Percentiles rank a stretch among this genome's conserved stretches.
Evolutionary conservation across 176 grass and related monocot genomes (phyloP).

Genomic region (Ensete ventricosum): DNA sequence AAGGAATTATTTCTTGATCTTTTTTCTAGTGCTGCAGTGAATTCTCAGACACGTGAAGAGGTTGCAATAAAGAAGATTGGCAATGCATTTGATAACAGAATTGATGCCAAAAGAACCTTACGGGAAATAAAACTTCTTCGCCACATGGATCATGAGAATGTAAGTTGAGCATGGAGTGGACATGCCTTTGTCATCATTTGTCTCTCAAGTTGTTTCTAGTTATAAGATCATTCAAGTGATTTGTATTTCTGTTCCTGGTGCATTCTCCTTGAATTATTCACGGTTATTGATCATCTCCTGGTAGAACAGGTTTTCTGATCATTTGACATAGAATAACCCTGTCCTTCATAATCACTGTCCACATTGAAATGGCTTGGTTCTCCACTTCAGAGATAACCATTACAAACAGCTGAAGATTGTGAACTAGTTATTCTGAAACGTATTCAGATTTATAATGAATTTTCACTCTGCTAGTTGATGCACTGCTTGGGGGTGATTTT

Average conservation of each 20-base stretch:
- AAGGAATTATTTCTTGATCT: background rate
- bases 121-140: slow-evolving; percentile 91
- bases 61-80: slow-evolving; percentile 98
- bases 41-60: slow-evolving; percentile 70
- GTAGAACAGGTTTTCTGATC: background rate
- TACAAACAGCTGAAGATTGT: background rate
- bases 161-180: slow-evolving; percentile 16
- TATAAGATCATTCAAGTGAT: slow-evolving; percentile 15
- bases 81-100: slow-evolving; percentile 91
- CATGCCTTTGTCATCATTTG: slow-evolving; percentile 1
- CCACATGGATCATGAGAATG: slow-evolving; percentile 98
- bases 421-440: background rate
- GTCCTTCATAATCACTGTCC: background rate
- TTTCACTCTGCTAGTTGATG: background rate
- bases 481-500: background rate
- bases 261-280: no score
- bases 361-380: background rate
- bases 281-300: no score
- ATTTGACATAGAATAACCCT: background rate
- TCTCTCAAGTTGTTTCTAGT: slow-evolving; percentile 2
- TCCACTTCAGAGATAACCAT: background rate
- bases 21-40: slow-evolving; percentile 63
- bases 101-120: slow-evolving; percentile 89
- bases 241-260: slow-evolving; percentile 8
- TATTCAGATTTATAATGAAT: background rate